Evolutionary conservation across 345 rosid genomes (phyloP).

Genomic region (Populus davidiana): DNA sequence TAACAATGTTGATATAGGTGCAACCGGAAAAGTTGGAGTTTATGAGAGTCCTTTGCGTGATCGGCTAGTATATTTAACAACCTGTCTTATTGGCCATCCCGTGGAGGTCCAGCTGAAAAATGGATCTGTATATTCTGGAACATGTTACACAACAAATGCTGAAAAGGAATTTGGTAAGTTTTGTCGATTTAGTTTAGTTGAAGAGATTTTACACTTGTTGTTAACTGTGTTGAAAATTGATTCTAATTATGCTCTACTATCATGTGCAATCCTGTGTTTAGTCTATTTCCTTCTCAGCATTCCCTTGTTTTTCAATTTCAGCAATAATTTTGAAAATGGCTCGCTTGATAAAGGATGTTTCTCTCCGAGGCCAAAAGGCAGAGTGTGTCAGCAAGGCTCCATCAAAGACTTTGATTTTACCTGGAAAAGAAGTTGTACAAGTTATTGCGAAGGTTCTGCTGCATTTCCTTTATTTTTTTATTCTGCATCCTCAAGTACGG

Average conservation of each 20-base stretch:
- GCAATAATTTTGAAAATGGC: conserved; percentile 91
- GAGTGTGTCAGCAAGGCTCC: conserved; percentile 69
- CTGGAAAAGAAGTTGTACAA: conserved; percentile 84
- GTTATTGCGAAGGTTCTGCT: conserved; percentile 78
- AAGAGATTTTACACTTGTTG: background rate
- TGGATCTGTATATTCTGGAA: conserved; percentile 83
- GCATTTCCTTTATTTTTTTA: conserved; percentile 14
- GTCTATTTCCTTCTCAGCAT: conserved; percentile 14
- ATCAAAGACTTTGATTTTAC: conserved; percentile 59
- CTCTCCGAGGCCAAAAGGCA: conserved; percentile 50
- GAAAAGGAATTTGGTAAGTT: conserved; percentile 80
- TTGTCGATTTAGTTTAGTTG: conserved; percentile 19
- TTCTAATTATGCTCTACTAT: background rate
- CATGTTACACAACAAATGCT: conserved; percentile 68
- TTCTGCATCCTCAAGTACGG: conserved; percentile 6
- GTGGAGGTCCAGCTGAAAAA: conserved; percentile 89
- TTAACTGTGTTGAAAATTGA: conserved; percentile 7
- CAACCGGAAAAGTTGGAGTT: conserved; percentile 46
- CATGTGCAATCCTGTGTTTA: background rate
- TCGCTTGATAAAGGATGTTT: conserved; percentile 62
- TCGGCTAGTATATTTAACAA: conserved; percentile 59
- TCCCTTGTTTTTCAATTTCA: conserved; percentile 33
- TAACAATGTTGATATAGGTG: conserved; percentile 34
- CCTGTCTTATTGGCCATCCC: conserved; percentile 71
- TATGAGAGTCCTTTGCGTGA: conserved; percentile 54